Conservation (phyloP, 805 yeast genomes). For the Starmerella kuoi region DNA sequence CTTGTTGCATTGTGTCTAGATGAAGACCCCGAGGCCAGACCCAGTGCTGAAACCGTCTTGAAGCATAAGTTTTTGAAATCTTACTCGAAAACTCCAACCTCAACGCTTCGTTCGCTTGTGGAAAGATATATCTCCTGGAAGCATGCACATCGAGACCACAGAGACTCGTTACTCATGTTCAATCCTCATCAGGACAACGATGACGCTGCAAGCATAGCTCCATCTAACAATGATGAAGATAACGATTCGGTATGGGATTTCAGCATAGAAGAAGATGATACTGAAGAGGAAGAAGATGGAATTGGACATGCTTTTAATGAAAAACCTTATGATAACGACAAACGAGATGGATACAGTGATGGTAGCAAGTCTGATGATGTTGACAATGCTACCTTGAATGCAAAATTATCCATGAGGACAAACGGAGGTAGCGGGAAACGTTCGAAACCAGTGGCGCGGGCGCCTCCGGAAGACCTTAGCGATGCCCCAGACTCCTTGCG, state of each 20-base stretch:
- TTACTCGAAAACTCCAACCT: constrained; percentile 48
- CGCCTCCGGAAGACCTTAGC: constrained; percentile 18
- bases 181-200: constrained; percentile 20
- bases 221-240: constrained; percentile 28
- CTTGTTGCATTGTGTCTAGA: constrained; percentile 84
- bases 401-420: no score
- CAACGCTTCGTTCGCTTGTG: constrained; percentile 58
- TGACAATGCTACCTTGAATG: not conserved
- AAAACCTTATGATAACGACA: constrained; percentile 5
- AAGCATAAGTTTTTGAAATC: constrained; percentile 60
- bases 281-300: no score
- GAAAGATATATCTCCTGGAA: constrained; percentile 43
- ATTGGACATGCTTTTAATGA: not conserved
- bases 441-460: not conserved
- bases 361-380: not conserved
- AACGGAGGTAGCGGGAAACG: no score
- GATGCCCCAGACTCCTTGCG: constrained; percentile 64
- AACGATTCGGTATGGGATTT: constrained; percentile 26
- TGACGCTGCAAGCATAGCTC: constrained; percentile 13
- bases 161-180: constrained; percentile 31
- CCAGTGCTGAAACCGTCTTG: constrained; percentile 70
- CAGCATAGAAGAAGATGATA: constrained; percentile 14
- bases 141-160: constrained; percentile 39
- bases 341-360: not conserved
- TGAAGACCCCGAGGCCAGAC: constrained; percentile 82